Base-by-base conservation (phyloP, 768 basidiomycete genomes). In the Tephrocybe rancida region DNA sequence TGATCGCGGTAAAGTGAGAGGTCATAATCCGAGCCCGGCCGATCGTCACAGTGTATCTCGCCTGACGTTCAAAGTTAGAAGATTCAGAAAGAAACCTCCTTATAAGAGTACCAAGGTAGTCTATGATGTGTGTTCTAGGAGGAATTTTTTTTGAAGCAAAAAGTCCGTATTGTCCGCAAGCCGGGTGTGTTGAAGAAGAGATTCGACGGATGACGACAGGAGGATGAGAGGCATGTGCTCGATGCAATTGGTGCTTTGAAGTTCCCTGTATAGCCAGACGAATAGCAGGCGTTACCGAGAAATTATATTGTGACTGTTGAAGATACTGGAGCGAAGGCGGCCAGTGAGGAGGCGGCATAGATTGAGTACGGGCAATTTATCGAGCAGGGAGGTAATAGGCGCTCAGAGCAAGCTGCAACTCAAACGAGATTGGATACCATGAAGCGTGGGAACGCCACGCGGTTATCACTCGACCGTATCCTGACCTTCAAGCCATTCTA, bases 1-100 rank as follows among this genome's bases (percentile, higher is more conserved):
- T 73, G 70, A 45, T 79, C 71, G 30, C 85, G 86, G 66, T 81
- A 75, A n/a, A 96, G 77, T 13, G 87, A 92, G 22, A 96, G 74
- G 69, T 96, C 95, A 65, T 96, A 96, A 68, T 95, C 87, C n/a
- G 89, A 89, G 27, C 78, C 70, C 22, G 75, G 76, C 48, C 90
- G 82, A 37, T 83, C 83, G 57, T 94, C 84, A 60, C 83, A 84
- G 66, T 98, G 95, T 18, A 95, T 78, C 66, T 95, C 83, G 22
- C 94, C 93, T 79, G 61, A 21, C 14, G 44, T 37, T 42, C 19
- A 45, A 26, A 19, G 26, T 64, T 26, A 61, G 55, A 48, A 43
- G 22, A 3, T 34, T 18, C 39, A 26, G 14, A 48, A 19, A 13
- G 9, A 42, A 11, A 44, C 21, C 27, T 50, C 39, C 22, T 34